Conservation (phyloP, 306 rosid species). For the Medicago truncatula region DNA sequence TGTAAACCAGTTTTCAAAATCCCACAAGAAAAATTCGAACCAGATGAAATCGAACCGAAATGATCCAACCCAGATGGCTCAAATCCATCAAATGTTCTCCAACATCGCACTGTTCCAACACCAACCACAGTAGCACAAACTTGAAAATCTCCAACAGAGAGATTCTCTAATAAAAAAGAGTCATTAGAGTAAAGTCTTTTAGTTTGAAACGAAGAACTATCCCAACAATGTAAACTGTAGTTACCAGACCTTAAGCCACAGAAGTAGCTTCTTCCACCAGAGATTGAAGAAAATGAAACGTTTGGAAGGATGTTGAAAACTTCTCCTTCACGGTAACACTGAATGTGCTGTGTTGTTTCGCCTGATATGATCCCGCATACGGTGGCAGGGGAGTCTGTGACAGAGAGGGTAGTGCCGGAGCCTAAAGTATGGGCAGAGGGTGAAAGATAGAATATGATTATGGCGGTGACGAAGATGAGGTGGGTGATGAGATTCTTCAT, state of each 20-base stretch:
- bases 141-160: constrained; percentile 69
- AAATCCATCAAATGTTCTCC: constrained; percentile 50
- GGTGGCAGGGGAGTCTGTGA: constrained; percentile 55
- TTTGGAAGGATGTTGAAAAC: constrained; percentile 49
- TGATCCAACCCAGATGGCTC: constrained; percentile 41
- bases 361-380: constrained; percentile 77
- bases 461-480: constrained; percentile 15
- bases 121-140: constrained; percentile 66
- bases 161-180: constrained; percentile 55
- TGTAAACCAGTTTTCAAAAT: constrained; percentile 34
- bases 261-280: constrained; percentile 71
- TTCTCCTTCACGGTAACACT: constrained; percentile 64
- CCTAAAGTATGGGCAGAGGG: constrained; percentile 61
- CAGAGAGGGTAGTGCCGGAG: constrained; percentile 77
- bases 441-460: constrained; percentile 15
- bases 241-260: constrained; percentile 79
- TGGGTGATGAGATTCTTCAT: constrained; percentile 65
- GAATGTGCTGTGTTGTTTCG: constrained; percentile 55
- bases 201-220: constrained; percentile 36
- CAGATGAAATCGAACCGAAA: constrained; percentile 74
- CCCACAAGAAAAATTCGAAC: constrained; percentile 84
- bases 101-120: constrained; percentile 57
- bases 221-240: constrained; percentile 63
- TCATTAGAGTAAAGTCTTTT: constrained; percentile 54
- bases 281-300: constrained; percentile 59